Evolutionary conservation across 306 rosid genomes (phyloP), one percentile per base, ranked within the genome.

Genomic region (Gynostemma pentaphyllum): DNA sequence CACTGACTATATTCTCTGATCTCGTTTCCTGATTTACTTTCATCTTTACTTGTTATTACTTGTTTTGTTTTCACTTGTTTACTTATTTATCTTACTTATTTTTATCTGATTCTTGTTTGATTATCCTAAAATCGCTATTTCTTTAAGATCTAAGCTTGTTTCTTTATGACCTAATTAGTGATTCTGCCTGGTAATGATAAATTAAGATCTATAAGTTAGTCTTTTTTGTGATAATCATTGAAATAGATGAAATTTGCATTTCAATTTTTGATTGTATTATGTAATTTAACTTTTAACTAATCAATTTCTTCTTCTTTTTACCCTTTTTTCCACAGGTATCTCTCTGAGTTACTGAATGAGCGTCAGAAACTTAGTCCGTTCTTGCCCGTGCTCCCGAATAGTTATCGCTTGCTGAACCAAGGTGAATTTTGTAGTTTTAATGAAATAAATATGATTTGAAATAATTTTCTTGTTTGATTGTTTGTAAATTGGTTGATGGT

Each of bases 281-380:
- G 62, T n/a, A n/a, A n/a, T 3, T 5, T 12, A 28, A 11, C 12
- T 13, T 56, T 18, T 2, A 9, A 40, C 45, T 40, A 45, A 50
- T 36, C 30, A 11, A 48, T 22, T 34, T 21, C 46, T 40, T 66
- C 66, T 26, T 29, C 6, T 68, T 18, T 62, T 5, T n/a, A n/a
- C n/a, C n/a, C 47, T 44, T 70, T 41, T 68, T 26, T 30, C 68
- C 54, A 46, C 82, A 94, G 99, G 60, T 88, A 86, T 73, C 67
- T 94, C 24, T 48, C 84, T 13, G 97, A 88, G 76, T 71, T 94
- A 63, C 77, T 94, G 63, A 87, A 71, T 12, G 99, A 94, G 74
- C 97, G 97, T 46, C 88, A 68, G 62, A 89, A 88, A 73, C 80
- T 94, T 36, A 37, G 73, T 73, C 99, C 99, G 2, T 94, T 94